Conservation (phyloP, 768 basidiomycete genomes). For the Amanita polypyramis region DNA sequence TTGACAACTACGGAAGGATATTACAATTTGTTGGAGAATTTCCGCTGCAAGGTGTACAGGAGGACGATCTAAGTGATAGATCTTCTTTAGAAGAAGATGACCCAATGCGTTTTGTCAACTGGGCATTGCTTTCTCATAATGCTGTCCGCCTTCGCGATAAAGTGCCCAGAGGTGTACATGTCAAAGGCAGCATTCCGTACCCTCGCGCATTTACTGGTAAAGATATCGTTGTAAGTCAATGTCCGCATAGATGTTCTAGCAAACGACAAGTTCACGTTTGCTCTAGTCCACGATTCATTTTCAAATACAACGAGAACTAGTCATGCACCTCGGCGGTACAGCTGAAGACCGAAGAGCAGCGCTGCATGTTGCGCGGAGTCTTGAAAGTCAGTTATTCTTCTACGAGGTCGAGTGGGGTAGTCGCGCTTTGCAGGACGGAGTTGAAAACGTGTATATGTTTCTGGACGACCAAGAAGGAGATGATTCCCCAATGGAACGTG, state of each 20-base stretch:
- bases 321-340: slow-evolving; percentile 62
- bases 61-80: neutral
- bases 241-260: neutral
- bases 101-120: slow-evolving; percentile 75
- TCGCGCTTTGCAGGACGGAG: slow-evolving; percentile 70
- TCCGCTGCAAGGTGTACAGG: neutral
- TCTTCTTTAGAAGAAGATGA: slow-evolving; percentile 41
- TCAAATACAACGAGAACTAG: slow-evolving; percentile 76
- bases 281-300: slow-evolving; percentile 77
- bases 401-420: slow-evolving; percentile 96
- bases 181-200: slow-evolving; percentile 90
- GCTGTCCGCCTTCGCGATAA: slow-evolving; percentile 86
- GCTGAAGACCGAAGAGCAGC: slow-evolving; percentile 77
- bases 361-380: slow-evolving; percentile 77
- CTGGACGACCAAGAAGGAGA: slow-evolving; percentile 68
- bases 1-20: slow-evolving; percentile 2
- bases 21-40: slow-evolving; percentile 1
- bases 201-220: slow-evolving; percentile 88
- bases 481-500: slow-evolving; percentile 48
- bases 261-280: neutral
- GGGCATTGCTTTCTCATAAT: slow-evolving; percentile 77
- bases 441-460: slow-evolving; percentile 93
- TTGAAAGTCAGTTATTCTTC: slow-evolving; percentile 91
- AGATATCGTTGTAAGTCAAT: slow-evolving; percentile 71
- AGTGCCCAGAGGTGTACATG: slow-evolving; percentile 77